These are phyloP conservation scores for Salix caprea DNA, from an alignment of 345 rosid species.

Conservation along the genomic window DNA sequence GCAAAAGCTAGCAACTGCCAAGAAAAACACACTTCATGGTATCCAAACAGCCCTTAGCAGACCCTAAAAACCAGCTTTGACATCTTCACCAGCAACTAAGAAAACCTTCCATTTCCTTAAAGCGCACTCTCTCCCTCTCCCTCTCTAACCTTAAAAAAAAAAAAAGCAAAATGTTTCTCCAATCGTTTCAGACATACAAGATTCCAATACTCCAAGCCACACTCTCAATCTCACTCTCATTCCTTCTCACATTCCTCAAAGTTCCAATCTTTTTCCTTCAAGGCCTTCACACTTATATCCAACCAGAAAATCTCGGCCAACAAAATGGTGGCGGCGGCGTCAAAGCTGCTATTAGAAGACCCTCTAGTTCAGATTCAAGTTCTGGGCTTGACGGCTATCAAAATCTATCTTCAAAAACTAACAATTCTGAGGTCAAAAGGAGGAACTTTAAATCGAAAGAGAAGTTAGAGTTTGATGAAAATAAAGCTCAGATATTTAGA, in stretches of 20 bases:
- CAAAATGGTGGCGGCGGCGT: conserved; percentile 31
- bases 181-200: conserved; percentile 42
- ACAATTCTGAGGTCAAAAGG: conserved; percentile 34
- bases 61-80: background rate
- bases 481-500: conserved; percentile 89
- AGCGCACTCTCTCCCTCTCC: background rate
- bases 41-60: too few species aligned
- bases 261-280: conserved; percentile 59
- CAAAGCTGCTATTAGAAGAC: conserved; percentile 69
- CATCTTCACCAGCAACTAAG: background rate
- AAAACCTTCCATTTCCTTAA: background rate
- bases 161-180: conserved; percentile 23
- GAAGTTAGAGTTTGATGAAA: conserved; percentile 78
- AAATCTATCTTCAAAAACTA: conserved; percentile 33
- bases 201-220: conserved; percentile 47
- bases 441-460: conserved; percentile 57
- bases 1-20: too few species aligned
- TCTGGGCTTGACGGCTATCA: conserved; percentile 29
- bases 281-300: conserved; percentile 80
- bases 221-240: conserved; percentile 37
- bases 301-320: conserved; percentile 66
- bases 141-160: too few species aligned
- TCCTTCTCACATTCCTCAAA: conserved; percentile 52
- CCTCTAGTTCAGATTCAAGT: conserved; percentile 38
- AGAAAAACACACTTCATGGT: too few species aligned